These are phyloP conservation scores for Strigomonas culicis DNA, from an alignment of 208 protist species.

Conservation along the genomic window DNA sequence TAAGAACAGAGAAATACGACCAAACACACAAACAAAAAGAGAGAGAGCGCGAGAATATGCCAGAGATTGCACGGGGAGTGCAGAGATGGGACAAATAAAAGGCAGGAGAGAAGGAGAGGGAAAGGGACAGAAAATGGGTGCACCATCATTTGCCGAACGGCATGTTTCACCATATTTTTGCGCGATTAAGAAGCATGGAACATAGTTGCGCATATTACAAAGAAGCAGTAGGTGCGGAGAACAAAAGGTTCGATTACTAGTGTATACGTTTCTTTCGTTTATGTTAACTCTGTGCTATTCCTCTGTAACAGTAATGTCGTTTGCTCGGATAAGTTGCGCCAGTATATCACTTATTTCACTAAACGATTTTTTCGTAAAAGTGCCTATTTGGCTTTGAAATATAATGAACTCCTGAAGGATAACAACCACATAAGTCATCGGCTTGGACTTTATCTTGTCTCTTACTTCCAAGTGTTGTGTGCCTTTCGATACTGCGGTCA, in stretches of 20 bases:
- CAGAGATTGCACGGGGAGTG: background rate
- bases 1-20: background rate
- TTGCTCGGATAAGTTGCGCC: conserved; percentile 34
- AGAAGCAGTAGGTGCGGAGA: background rate
- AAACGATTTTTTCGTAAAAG: conserved; percentile 53
- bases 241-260: background rate
- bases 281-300: background rate
- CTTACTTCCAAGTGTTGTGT: conserved; percentile 24
- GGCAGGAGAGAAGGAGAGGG: background rate
- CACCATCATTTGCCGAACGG: too few relatives aligned
- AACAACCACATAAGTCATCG: conserved; percentile 71
- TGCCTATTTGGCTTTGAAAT: conserved; percentile 73
- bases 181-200: too few relatives aligned
- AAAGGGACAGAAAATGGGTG: background rate
- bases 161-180: too few relatives aligned
- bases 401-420: conserved; percentile 87
- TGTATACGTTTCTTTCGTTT: background rate
- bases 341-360: conserved; percentile 48
- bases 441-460: conserved; percentile 21
- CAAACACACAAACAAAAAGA: background rate
- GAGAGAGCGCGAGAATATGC: background rate
- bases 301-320: conserved; percentile 31
- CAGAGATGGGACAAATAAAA: background rate
- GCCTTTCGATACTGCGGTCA: conserved; percentile 52
- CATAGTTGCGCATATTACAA: too few relatives aligned